Evolutionary conservation across 208 protist genomes (phyloP), one percentile per base, ranked within the genome.

Genomic region (Angomonas deanei): DNA sequence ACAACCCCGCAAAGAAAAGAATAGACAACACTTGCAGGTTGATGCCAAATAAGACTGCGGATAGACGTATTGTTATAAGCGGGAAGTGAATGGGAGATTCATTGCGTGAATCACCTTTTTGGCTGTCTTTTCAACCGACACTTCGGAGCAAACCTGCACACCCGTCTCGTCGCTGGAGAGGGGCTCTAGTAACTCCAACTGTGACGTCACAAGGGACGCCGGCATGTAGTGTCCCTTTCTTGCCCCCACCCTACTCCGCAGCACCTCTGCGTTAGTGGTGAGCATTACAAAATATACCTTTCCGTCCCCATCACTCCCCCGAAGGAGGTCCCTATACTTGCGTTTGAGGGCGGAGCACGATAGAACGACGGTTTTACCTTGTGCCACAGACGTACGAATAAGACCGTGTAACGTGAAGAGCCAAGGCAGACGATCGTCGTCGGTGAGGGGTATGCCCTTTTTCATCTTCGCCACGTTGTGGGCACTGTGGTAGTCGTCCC

Each of bases 391-490:
- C 27, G 86, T 72, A 21, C 46, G 17, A n/a, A n/a, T n/a, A n/a
- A n/a, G n/a, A n/a, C n/a, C n/a, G n/a, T n/a, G n/a, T 21, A 92
- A 64, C 19, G 56, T 63, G 1, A 31, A 32, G 10, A 95, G 72
- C 86, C 89, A 95, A 30, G 86, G 89, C 27, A n/a, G 8, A 17
- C 89, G 71, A 57, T 95, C 89, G 3, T 67, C 73, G 58, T 95
- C 86, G 1, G 53, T 78, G 36, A 95, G 75, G 17, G 86, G 80
- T 19, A 66, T 70, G 27, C 86, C 86, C 5, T 59, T 24, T 8
- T 33, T 26, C 86, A 93, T 93, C 62, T 93, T 93, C n/a, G 49
- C 52, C 13, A 76, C 61, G 36, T 83, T 92, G 15, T 24, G 68
- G 2, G 30, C 61, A 19, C 66, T 72, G 70, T 93, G 86, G 48